A percentile compares a stretch with the other conserved stretches of the same genome.
Evolutionary conservation across 106 monocot species (phyloP).

Genomic region (Alisma plantagoaquatica): DNA sequence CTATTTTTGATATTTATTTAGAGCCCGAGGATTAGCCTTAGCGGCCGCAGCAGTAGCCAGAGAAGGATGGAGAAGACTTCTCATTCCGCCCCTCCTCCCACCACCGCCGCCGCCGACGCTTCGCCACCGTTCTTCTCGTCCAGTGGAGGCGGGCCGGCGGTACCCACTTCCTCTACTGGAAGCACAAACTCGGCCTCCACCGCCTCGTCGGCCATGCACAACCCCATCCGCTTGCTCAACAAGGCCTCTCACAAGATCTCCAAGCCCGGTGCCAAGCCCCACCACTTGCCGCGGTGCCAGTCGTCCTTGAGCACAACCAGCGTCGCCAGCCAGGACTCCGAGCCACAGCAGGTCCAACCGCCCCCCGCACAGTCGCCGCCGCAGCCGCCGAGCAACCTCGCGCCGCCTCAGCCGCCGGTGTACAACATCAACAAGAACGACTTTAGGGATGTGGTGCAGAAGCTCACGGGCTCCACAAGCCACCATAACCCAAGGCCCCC

Average conservation of each 20-base stretch:
- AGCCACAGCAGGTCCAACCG: constrained; percentile 6
- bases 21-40: no score
- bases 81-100: constrained; percentile 7
- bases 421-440: constrained; percentile 85
- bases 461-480: constrained; percentile 72
- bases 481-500: constrained; percentile 14
- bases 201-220: constrained; percentile 2
- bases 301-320: constrained; percentile 10
- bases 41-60: no score
- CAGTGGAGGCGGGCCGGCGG: no score
- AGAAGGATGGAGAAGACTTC: constrained; percentile 26
- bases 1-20: no score
- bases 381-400: no score
- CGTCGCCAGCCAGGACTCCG: not conserved
- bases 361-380: constrained; percentile 1
- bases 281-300: not conserved
- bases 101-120: not conserved
- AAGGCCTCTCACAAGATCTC: constrained; percentile 75
- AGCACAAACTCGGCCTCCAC: no score
- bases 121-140: no score
- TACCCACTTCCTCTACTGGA: not conserved
- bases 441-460: constrained; percentile 77
- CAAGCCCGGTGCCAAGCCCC: constrained; percentile 17
- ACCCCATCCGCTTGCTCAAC: constrained; percentile 35
- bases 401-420: constrained; percentile 81